Base-by-base conservation (phyloP, 2,329 filamentous ascomycete genomes). In the Fusarium devonianum region DNA sequence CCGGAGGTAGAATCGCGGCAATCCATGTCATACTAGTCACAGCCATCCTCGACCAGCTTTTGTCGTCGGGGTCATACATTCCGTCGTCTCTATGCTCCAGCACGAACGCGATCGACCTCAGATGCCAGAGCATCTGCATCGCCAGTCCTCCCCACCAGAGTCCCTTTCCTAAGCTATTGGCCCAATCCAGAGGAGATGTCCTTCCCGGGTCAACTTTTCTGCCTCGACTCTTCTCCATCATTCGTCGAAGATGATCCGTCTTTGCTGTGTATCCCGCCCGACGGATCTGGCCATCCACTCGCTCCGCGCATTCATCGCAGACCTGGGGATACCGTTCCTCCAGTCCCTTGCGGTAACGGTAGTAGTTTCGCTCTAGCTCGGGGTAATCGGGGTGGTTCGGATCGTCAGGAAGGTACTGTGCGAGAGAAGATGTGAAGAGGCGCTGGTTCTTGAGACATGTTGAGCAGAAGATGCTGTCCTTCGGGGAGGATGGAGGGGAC, bases 361-460 rank as follows among this genome's bases (percentile, higher is more conserved):
- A 87, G 62, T 89, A 88, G 37, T 82, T 81, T 44, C 79, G 80
- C 69, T 92, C 87, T 56, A 87, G 86, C 52, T 84, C 78, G 4
- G 74, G 75, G 68, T 92, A 91, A 41, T 88, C 79, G 0, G 89
- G 85, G 58, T 93, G 83, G 32, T 77, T 75, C 0, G 79, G 75
- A 49, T 87, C 82, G 23, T 80, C 79, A 9, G 85, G 83, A 2
- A 95, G 81, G 70, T 95, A 97, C 50, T 93, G 86, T 4, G 90
- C 87, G 28, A 97, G 78, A 0, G 85, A 85, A 32, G 86, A 81
- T 23, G 86, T 88, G 60, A 92, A 85, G 6, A 97, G 78, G 46
- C 89, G 86, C 69, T 99, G 94, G 70, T 99, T 97, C 70, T 91
- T 90, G 40, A 92, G 75, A 66, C 94, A 99, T 45, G 81, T 88